Base-by-base conservation (phyloP, 2,329 filamentous ascomycete genomes). In the Fusarium irregulare region DNA sequence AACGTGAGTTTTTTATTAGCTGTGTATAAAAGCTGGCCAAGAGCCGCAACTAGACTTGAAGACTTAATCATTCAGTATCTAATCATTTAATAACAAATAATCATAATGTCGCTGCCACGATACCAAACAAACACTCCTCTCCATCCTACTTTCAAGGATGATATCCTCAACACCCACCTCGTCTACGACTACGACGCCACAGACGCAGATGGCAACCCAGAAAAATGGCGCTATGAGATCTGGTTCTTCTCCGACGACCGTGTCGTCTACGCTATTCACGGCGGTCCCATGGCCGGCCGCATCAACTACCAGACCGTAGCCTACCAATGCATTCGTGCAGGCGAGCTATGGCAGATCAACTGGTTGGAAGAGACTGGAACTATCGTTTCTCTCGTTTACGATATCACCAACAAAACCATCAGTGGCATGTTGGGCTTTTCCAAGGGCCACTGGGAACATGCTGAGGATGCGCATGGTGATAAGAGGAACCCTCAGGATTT, bases 321-420 rank as follows among this genome's bases (percentile, higher is more conserved):
- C 2, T 89, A 86, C 70, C 86, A 88, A 72, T 89, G 87, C 75
- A 83, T 89, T 28, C 81, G 87, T 0, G 83, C 85, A 1, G 85
- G 85, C 3, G 87, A 89, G 74, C 73, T 88, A 1, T 89, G 87
- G 87, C 87, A 89, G 70, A 83, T 85, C 66, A 88, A 86, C 63
- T 89, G 86, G 86, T 81, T 89, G 2, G 86, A 89, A 61, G 87
- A 89, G 76, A 89, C 87, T 1, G 87, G 86, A 0, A 88, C 86
- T 0, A 81, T 89, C 2, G 84, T 83, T 56, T 87, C 84, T 3
- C 75, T 87, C 0, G 85, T 88, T 2, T 89, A 86, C 68, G 86
- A 89, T 62, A 87, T 89, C 41, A 72, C 78, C 1, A 76, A 80
- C 9, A 77, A 80, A 56, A 83, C 77, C 23, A 83, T 89, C 45